A percentile compares a stretch with the other conserved stretches of the same genome.
Conservation (phyloP, 768 basidiomycete species). For the Rhizopogon sp. region DNA sequence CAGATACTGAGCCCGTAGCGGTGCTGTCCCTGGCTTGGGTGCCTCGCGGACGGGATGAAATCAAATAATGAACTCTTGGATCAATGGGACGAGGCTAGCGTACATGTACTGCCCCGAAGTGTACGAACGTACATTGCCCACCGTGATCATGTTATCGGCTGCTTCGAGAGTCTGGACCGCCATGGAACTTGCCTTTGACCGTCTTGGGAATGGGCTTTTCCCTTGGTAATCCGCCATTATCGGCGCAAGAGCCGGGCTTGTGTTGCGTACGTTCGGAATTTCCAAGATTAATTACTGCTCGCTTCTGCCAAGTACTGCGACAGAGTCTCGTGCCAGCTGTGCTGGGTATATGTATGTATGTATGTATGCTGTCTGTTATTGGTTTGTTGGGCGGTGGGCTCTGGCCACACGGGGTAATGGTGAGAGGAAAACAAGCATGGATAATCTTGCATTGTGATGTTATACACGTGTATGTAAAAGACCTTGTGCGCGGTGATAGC, state of each 20-base stretch:
- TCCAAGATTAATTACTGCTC: background rate
- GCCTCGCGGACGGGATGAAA: slow-evolving; percentile 1
- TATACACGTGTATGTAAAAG: slow-evolving; percentile 3
- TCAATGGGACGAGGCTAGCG: background rate
- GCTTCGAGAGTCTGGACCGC: background rate
- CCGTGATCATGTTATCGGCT: background rate
- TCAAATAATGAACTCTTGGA: background rate
- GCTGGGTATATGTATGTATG: background rate
- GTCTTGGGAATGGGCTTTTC: background rate
- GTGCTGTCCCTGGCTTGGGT: background rate
- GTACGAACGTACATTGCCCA: background rate
- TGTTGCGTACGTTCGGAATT: background rate
- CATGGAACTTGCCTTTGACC: background rate
- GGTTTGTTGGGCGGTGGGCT: background rate
- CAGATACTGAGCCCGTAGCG: background rate
- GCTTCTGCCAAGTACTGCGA: background rate
- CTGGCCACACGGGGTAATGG: background rate
- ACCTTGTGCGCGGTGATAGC: slow-evolving; percentile 1
- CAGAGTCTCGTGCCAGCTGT: too few species aligned
- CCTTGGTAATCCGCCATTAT: background rate
- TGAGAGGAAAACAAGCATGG: background rate
- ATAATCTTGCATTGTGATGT: background rate
- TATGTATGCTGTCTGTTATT: background rate
- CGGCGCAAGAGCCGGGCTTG: background rate
- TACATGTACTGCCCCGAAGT: background rate